phyloP scores from a whole-genome alignment of 2,329 filamentous ascomycete species.

The Aspergillus hortae region DNA sequence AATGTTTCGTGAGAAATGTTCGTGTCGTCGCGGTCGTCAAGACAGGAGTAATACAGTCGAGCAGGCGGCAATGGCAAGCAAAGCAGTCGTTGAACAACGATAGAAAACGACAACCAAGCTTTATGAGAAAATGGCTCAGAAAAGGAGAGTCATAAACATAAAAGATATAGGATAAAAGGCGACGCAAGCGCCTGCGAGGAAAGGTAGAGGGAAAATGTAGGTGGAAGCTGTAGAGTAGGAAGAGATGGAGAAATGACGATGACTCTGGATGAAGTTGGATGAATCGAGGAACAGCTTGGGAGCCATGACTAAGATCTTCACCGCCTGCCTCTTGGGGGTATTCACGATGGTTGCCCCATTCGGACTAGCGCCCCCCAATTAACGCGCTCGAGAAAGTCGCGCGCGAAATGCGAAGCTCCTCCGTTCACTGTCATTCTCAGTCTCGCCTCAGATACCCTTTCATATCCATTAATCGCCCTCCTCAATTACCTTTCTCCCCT shows the following conservation, averaged over 20 bases:
- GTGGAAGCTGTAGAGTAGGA: background rate
- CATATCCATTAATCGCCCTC: background rate
- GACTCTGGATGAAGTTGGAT: background rate
- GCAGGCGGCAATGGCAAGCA: conserved; percentile 14
- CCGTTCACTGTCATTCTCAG: background rate
- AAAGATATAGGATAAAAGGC: background rate
- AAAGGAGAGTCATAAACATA: background rate
- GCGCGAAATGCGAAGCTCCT: conserved; percentile 16
- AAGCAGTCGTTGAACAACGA: conserved; percentile 3
- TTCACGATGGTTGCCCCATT: conserved; percentile 14
- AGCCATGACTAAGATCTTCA: background rate
- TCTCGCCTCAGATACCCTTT: background rate
- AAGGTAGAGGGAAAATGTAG: background rate
- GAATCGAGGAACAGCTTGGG: background rate
- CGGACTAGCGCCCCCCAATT: conserved; percentile 32
- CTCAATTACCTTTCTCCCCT: background rate
- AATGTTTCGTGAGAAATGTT: background rate
- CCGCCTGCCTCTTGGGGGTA: conserved; percentile 1
- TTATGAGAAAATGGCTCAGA: background rate
- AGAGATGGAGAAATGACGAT: background rate
- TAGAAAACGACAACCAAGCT: conserved; percentile 2
- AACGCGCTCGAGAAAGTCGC: conserved; percentile 32
- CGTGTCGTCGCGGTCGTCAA: conserved; percentile 18
- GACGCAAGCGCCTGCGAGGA: background rate
- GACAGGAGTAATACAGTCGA: conserved; percentile 4